phyloP scores from a whole-genome alignment of 306 rosid species.

The Luffa acutangula region DNA sequence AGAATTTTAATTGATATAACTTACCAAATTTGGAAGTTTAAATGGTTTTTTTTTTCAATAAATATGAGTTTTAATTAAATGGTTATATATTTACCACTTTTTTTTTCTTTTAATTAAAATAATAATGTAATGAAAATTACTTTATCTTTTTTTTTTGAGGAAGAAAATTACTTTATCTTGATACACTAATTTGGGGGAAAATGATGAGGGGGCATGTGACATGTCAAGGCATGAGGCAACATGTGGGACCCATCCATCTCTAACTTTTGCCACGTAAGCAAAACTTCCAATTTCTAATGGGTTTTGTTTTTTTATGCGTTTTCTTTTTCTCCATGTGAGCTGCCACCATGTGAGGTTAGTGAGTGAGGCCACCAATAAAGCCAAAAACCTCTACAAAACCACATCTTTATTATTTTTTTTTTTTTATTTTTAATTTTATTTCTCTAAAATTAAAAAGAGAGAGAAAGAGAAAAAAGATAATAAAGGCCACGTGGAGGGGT shows the following conservation, averaged over 20 bases:
- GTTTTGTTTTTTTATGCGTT: neutral
- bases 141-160: no score
- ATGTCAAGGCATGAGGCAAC: neutral
- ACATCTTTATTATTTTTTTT: neutral
- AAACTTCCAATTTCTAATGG: neutral
- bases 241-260: neutral
- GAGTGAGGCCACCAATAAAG: neutral
- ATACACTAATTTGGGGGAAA: neutral
- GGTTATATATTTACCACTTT: no score
- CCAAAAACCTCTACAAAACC: neutral
- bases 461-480: neutral
- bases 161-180: no score
- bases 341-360: neutral
- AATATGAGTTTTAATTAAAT: no score
- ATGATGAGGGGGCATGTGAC: neutral
- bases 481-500: neutral
- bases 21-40: no score
- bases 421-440: neutral
- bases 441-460: neutral
- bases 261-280: neutral
- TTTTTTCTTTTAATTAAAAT: no score
- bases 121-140: no score
- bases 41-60: no score
- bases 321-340: constrained; percentile 3
- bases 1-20: no score